These are phyloP conservation scores for Chenopodium berlandieri DNA, from an alignment of 148 eudicot genomes.

Conservation along the genomic window DNA sequence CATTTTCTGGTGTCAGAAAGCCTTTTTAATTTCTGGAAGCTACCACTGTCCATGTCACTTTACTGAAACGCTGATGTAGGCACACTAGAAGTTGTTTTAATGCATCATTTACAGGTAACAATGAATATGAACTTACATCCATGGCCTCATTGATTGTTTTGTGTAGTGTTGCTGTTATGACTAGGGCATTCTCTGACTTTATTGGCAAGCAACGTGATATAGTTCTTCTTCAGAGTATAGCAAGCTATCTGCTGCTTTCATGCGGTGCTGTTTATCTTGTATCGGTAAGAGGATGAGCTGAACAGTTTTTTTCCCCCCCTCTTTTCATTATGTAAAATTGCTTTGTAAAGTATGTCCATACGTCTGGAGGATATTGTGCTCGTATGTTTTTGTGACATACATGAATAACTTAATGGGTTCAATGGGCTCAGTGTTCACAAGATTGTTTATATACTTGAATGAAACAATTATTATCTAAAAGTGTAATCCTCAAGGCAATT, in stretches of 20 bases:
- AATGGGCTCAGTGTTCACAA: not conserved
- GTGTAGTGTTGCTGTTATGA: constrained; percentile 94
- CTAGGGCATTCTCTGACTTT: constrained; percentile 78
- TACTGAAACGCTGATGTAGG: not conserved
- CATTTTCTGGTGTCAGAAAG: not conserved
- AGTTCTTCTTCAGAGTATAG: constrained; percentile 71
- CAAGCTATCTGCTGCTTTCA: constrained; percentile 74
- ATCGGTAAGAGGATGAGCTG: constrained; percentile 51
- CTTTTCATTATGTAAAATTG: too few species aligned
- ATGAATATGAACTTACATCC: constrained; percentile 7
- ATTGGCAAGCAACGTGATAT: constrained; percentile 40
- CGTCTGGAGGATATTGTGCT: not conserved
- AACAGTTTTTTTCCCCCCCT: not conserved
- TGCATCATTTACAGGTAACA: not conserved
- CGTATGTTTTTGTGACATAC: not conserved
- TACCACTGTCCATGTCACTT: not conserved
- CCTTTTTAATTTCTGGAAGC: not conserved
- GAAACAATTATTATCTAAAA: not conserved
- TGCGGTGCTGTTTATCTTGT: constrained; percentile 78
- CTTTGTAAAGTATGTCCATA: not conserved
- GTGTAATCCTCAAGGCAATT: not conserved
- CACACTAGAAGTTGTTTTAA: not conserved
- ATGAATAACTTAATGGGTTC: not conserved
- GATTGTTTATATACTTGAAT: not conserved
- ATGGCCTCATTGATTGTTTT: constrained; percentile 11